phyloP scores from a whole-genome alignment of 768 basidiomycete species.

The Cystofilobasidium macerans region DNA sequence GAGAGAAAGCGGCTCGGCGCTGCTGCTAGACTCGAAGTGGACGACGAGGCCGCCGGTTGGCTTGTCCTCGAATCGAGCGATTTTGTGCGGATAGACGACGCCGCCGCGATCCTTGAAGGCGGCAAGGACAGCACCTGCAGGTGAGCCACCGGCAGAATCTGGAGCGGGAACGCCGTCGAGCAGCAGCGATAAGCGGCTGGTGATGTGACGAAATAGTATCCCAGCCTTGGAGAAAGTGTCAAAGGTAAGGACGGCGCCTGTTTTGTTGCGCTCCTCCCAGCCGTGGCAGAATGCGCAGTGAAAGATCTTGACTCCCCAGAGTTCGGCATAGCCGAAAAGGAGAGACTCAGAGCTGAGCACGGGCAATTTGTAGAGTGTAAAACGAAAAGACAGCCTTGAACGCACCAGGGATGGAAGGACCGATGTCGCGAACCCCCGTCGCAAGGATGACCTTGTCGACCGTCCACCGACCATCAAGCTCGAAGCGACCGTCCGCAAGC shows the following conservation, averaged over 20 bases:
- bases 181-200: neutral
- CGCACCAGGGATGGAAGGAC: constrained; percentile 29
- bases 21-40: neutral
- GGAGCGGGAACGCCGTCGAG: neutral
- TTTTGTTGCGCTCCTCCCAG: constrained; percentile 23
- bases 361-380: no score
- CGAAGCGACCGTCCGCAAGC: constrained; percentile 23
- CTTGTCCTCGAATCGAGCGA: neutral
- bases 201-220: neutral
- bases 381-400: neutral
- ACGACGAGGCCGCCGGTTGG: neutral
- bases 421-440: constrained; percentile 29
- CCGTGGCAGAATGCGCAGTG: constrained; percentile 35
- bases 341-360: no score
- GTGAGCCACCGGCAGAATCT: neutral
- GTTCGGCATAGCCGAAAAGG: constrained; percentile 26
- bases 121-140: neutral
- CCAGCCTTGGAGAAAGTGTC: neutral
- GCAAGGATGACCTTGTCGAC: constrained; percentile 30
- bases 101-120: neutral
- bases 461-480: constrained; percentile 16
- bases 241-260: neutral
- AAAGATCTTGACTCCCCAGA: constrained; percentile 29
- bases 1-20: neutral
- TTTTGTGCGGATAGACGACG: neutral